Conservation (phyloP, 1,284 basidiomycete species). For the Puccinia polysora region DNA sequence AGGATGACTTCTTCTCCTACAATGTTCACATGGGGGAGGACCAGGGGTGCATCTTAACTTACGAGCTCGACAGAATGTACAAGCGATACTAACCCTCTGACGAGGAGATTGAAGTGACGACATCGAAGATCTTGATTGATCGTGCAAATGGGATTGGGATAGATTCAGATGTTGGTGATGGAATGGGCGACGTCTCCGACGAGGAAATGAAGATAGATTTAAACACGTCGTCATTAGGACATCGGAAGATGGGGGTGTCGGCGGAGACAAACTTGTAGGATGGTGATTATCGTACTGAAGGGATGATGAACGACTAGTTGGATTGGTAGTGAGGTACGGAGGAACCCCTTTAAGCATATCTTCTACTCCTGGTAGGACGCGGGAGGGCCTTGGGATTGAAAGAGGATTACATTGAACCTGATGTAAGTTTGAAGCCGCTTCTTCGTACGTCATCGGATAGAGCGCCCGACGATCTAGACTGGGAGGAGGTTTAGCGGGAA, state of each 20-base stretch:
- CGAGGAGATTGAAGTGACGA: constrained; percentile 32
- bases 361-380: background rate
- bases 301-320: too few species aligned
- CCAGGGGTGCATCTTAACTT: constrained; percentile 41
- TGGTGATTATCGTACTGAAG: too few species aligned
- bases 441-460: constrained; percentile 21
- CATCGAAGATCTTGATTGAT: too few species aligned
- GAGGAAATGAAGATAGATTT: constrained; percentile 14
- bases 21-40: constrained; percentile 37
- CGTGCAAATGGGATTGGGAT: too few species aligned
- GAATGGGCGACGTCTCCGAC: constrained; percentile 7
- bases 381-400: background rate
- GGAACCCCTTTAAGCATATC: constrained; percentile 20
- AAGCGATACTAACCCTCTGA: constrained; percentile 37
- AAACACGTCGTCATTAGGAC: too few species aligned
- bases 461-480: constrained; percentile 4
- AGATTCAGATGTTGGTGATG: background rate
- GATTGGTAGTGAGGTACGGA: background rate
- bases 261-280: constrained; percentile 21
- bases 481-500: background rate
- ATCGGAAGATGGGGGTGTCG: background rate
- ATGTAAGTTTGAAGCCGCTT: constrained; percentile 16
- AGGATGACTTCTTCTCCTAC: constrained; percentile 31
- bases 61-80: constrained; percentile 39
- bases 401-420: constrained; percentile 4